Conservation (phyloP, 495 filamentous ascomycete species). For the Neurospora tetraspora region DNA sequence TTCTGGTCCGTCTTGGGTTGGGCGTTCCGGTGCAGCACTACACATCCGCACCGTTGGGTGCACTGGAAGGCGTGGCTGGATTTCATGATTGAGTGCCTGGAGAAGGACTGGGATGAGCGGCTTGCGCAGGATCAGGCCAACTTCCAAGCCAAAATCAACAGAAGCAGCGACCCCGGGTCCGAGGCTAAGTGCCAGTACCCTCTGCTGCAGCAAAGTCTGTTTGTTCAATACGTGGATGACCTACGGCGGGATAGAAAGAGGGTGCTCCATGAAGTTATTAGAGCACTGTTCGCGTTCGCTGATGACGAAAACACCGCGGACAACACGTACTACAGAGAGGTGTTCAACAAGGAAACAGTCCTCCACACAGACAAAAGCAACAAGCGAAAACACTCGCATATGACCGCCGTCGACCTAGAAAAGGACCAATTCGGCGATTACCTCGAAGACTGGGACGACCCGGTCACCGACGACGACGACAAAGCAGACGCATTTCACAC, state of each 20-base stretch:
- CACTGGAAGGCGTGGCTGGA: conserved; percentile 76
- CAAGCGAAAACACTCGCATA: conserved; percentile 39
- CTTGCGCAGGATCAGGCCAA: conserved; percentile 19
- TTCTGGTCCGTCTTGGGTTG: conserved; percentile 89
- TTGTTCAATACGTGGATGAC: conserved; percentile 18
- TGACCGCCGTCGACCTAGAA: conserved; percentile 31
- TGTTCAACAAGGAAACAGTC: conserved; percentile 39
- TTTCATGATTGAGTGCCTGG: conserved; percentile 66
- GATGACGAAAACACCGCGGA: conserved; percentile 27
- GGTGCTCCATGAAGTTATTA: conserved; percentile 29
- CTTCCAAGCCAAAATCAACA: background rate
- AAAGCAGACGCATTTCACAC: background rate
- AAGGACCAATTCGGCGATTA: conserved; percentile 36
- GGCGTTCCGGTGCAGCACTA: conserved; percentile 83
- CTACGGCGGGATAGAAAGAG: conserved; percentile 22
- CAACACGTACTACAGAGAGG: conserved; percentile 32
- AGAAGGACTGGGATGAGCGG: conserved; percentile 63
- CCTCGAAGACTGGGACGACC: conserved; percentile 27
- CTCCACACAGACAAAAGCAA: conserved; percentile 28
- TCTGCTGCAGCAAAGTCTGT: conserved; percentile 23
- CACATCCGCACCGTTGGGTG: conserved; percentile 61
- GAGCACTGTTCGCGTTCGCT: conserved; percentile 28
- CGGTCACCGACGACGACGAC: background rate
- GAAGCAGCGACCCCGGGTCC: background rate
- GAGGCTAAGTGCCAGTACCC: conserved; percentile 4